A percentile compares a stretch with the other conserved stretches of the same genome.
phyloP scores from a whole-genome alignment of 805 yeast genomes.

The Lipomyces oligophaga region DNA sequence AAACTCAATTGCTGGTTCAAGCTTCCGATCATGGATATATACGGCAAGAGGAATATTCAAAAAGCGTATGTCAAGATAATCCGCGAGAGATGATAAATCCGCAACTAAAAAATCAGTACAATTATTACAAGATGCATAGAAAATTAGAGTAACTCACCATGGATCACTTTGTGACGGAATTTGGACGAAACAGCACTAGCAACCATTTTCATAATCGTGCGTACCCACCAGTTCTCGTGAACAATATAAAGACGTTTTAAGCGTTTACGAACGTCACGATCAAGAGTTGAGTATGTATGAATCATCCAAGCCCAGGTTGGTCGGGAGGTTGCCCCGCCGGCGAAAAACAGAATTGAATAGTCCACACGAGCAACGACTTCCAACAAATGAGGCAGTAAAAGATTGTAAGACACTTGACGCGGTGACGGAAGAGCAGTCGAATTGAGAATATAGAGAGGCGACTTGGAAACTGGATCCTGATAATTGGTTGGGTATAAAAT shows the following conservation, averaged over 20 bases:
- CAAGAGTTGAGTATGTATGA: conserved; percentile 54
- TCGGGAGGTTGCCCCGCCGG: conserved; percentile 68
- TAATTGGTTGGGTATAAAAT: conserved; percentile 45
- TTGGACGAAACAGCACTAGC: conserved; percentile 57
- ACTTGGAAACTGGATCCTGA: conserved; percentile 59
- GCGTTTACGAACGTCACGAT: conserved; percentile 51
- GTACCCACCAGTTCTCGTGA: conserved; percentile 86
- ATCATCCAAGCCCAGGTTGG: conserved; percentile 71
- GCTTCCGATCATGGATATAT: conserved; percentile 61
- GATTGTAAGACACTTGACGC: conserved; percentile 44
- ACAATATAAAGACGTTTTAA: conserved; percentile 68
- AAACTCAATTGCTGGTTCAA: conserved; percentile 48
- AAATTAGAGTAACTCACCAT: conserved; percentile 39
- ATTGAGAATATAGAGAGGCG: conserved; percentile 79
- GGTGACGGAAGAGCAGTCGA: conserved; percentile 72
- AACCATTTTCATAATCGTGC: conserved; percentile 69
- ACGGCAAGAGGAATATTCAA: conserved; percentile 73
- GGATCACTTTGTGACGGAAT: conserved; percentile 43
- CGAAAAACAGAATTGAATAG: conserved; percentile 69
- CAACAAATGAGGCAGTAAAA: conserved; percentile 56
- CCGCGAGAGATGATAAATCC: conserved; percentile 51
- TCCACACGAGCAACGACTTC: conserved; percentile 55
- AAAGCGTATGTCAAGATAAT: conserved; percentile 66
- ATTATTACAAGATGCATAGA: neutral
- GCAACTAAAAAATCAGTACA: conserved; percentile 6